Evolutionary conservation across 331 rosid species (phyloP).

Genomic region (Arachis monticola): DNA sequence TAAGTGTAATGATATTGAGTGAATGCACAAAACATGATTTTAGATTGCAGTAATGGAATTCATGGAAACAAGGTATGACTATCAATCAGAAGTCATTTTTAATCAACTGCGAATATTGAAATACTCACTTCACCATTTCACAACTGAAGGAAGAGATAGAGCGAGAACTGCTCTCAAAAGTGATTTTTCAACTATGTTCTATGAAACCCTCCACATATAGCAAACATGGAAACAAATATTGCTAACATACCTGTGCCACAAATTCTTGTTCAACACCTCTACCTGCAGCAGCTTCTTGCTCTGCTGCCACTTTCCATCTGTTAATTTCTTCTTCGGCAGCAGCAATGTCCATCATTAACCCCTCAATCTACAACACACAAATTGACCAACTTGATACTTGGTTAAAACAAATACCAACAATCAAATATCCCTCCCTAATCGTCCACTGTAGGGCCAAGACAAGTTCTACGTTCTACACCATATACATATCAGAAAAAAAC

Average conservation of each 20-base stretch:
- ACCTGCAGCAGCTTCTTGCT: conserved; percentile 99
- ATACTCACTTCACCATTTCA: conserved; percentile 27
- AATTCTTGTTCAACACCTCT: conserved; percentile 90
- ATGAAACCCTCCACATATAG: conserved; percentile 12
- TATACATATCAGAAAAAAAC: conserved; percentile 13
- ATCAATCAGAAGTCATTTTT: conserved; percentile 16
- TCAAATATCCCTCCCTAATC: conserved; percentile 23
- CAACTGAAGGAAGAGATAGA: conserved; percentile 6
- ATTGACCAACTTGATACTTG: conserved; percentile 34
- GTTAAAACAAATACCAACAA: conserved; percentile 29
- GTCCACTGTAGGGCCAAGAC: conserved; percentile 16
- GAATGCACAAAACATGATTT: conserved; percentile 18
- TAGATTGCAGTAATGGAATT: neutral
- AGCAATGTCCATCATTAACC: conserved; percentile 96
- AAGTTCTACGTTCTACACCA: conserved; percentile 9
- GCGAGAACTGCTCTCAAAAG: neutral
- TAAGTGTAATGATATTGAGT: conserved; percentile 2
- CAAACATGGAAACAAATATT: conserved; percentile 18
- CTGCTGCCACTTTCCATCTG: conserved; percentile 98
- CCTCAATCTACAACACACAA: conserved; percentile 73
- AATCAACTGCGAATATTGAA: conserved; percentile 8
- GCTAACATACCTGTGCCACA: conserved; percentile 71
- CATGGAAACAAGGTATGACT: conserved; percentile 20
- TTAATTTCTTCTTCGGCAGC: conserved; percentile 97
- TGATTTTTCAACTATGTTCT: neutral